Evolutionary conservation across 1,284 basidiomycete genomes (phyloP), one percentile per base, ranked within the genome.

Genomic region (Leucoagaricus sp.): DNA sequence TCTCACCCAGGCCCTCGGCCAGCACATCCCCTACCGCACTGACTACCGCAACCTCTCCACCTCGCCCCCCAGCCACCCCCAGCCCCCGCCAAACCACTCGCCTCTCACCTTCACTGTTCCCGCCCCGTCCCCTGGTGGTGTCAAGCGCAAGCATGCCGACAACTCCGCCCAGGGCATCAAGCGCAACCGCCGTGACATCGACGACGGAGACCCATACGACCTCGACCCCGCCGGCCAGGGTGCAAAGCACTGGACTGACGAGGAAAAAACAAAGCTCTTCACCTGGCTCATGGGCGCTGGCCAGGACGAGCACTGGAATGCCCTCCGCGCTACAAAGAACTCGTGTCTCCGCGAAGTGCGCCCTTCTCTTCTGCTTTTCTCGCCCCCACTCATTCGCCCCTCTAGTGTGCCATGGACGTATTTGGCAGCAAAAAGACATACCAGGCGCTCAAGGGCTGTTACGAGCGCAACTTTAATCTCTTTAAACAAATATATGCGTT

Each of bases 191-290:
- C 62, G 58, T 47, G 61, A 58, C n/a, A 55, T 42, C 2, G 80
- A 82, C 34, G 77, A 80, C 12, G 66, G 61, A 1, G 80, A 84
- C 45, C 61, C 62, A 17, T 83, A 78, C 58, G 84, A 85, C 61
- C 61, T 72, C 23, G 83, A 85, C 58, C 74, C 70, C 36, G 63
- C 68, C 10, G 77, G 72, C 2, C 79, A 80, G 55, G 87, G 87
- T 21, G 86, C 87, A 2, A 89, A 90, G 62, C 87, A 90, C 63
- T 90, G 88, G 87, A 87, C 87, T 0, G 88, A 90, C 66, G 86
- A 87, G 13, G 88, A 90, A 67, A 90, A 89, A 70, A 79, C 84
- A 5, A 83, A 79, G 60, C 72, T 90, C 45, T 90, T 90, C 68
- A 80, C 72, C 33, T 90, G 88, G 88, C 78, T 91, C 52, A 86